Evolutionary conservation across 495 filamentous ascomycete genomes (phyloP), one percentile per base, ranked within the genome.

Genomic region (Penicillium taxi): DNA sequence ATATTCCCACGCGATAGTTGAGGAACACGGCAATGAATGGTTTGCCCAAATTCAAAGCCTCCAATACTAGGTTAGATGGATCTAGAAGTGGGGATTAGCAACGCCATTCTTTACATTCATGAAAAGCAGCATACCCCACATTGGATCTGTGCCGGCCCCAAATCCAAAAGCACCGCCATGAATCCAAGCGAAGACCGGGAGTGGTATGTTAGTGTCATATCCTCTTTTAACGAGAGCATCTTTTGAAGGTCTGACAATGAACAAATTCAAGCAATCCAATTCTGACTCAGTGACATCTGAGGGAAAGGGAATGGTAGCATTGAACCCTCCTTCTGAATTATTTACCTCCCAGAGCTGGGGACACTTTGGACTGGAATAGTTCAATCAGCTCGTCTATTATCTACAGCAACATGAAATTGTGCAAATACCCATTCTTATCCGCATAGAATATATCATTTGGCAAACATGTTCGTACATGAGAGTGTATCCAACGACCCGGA

Each of bases 401-500:
- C n/a, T n/a, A n/a, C n/a, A n/a, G n/a, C n/a, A n/a, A n/a, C n/a
- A n/a, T n/a, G n/a, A n/a, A n/a, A n/a, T n/a, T n/a, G n/a, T n/a
- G n/a, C n/a, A n/a, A n/a, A n/a, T 13, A 33, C 31, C 31, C 31
- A 20, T 33, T 33, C 31, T 33, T 33, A 14, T 17, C 22, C n/a
- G 31, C 31, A 12, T 33, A 9, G 18, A 33, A 20, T 9, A 21
- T 22, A 33, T 33, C 18, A 3, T 4, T 12, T 2, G 31, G 31
- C 8, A 33, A 5, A 6, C 9, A 8, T 11, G 19, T 19, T n/a
- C 31, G 17, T 5, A 33, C 11, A 9, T 8, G 13, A 1, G 31
- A 14, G 12, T 33, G 31, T 5, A 20, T 17, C 31, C 31, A 33
- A 20, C 31, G 12, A 4, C 9, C 17, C 4, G 31, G 31, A 22